Base-by-base conservation (phyloP, 2,329 filamentous ascomycete species). In the Massarina eburnea region DNA sequence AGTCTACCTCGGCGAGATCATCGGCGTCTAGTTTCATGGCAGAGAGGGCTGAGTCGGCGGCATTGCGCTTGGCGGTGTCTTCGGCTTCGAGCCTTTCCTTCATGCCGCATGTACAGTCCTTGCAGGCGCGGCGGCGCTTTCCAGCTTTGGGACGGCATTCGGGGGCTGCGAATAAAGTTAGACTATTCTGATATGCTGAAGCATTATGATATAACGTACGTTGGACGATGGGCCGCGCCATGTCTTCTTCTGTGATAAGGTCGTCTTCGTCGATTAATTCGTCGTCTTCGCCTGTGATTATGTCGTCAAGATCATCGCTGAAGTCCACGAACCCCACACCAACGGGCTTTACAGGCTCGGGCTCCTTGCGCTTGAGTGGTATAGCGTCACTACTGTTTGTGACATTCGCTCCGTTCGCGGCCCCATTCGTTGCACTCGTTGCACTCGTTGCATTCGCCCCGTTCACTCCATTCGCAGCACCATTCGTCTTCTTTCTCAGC, bases 81-180 rank as follows among this genome's bases (percentile, higher is more conserved):
- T 97, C 90, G n/a, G 85, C 86, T 59, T 90, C 88, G 40, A 97
- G 73, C 50, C 86, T 84, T 68, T 94, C 83, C 19, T 91, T 90
- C 20, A 99, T 83, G 40, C 94, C 94, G 67, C 94, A 99, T 8
- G 89, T 92, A 77, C 94, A 99, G 76, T 99, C 94, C 74, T 99
- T 97, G 79, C 94, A 99, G 46, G 94, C 91, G 51, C 91, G 85
- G 44, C 92, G 86, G 58, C 92, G 85, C 76, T 95, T 95, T 47
- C 89, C 90, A 35, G 85, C 80, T 73, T 94, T 89, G 38, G 92
- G 91, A 48, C 85, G 83, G 71, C 94, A 99, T 67, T 95, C 89
- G 20, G 86, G 81, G 41, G 94, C 91, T 89, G 54, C 21, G 17
- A 12, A 15, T 20, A 27, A 32, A 52, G 49, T 48, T 29, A 59